Percentiles rank a stretch among this genome's conserved stretches.
phyloP scores from a whole-genome alignment of 345 rosid species.

The Cardamine resedifolia region DNA sequence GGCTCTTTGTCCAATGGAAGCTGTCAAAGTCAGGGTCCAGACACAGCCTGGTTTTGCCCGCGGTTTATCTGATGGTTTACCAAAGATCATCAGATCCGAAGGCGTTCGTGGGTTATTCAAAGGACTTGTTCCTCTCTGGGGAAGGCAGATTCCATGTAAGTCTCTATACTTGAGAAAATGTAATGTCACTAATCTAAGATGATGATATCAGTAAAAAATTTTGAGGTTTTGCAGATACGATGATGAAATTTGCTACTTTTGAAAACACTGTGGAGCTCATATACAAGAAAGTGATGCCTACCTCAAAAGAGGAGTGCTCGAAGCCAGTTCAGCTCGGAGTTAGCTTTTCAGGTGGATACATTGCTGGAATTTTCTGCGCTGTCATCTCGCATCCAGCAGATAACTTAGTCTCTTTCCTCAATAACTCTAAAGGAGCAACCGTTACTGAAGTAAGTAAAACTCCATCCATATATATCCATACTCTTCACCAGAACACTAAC shows the following conservation, averaged over 20 bases:
- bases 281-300: slow-evolving; percentile 78
- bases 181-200: not conserved
- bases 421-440: slow-evolving; percentile 90
- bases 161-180: not conserved
- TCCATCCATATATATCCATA: not conserved
- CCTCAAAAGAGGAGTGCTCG: slow-evolving; percentile 83
- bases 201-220: not conserved
- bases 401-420: slow-evolving; percentile 95
- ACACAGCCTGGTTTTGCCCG: slow-evolving; percentile 96
- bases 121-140: slow-evolving; percentile 94
- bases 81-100: slow-evolving; percentile 76
- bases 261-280: slow-evolving; percentile 81
- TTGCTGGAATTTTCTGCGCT: slow-evolving; percentile 88
- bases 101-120: slow-evolving; percentile 78
- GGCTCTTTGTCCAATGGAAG: slow-evolving; percentile 95
- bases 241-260: slow-evolving; percentile 97
- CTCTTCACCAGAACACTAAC: not conserved
- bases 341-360: slow-evolving; percentile 90
- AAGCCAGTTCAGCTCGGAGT: slow-evolving; percentile 76
- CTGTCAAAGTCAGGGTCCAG: slow-evolving; percentile 93
- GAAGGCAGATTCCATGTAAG: slow-evolving; percentile 98
- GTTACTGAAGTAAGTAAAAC: slow-evolving; percentile 69
- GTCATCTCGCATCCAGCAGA: slow-evolving; percentile 97
- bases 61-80: slow-evolving; percentile 85
- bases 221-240: slow-evolving; percentile 62